Conservation (phyloP, 148 eudicot genomes). For the Selenicereus undatus region DNA sequence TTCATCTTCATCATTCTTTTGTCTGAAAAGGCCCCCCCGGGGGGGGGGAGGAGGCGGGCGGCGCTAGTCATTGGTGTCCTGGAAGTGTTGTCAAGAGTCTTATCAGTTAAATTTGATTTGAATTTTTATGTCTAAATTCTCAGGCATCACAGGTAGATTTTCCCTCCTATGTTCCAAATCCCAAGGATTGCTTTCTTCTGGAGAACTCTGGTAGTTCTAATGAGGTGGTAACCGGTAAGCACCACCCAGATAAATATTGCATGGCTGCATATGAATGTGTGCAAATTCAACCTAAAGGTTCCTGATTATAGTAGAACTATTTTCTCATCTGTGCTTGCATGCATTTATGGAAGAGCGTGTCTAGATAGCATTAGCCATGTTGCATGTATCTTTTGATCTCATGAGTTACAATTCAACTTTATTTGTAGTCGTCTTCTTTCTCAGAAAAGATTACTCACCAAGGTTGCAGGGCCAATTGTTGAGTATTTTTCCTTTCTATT, state of each 20-base stretch:
- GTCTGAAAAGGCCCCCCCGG: not conserved
- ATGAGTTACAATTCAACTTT: not conserved
- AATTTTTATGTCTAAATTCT: not conserved
- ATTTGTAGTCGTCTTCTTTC: not conserved
- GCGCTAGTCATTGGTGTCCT: not conserved
- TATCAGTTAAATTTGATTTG: not conserved
- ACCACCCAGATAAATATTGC: not conserved
- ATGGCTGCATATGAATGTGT: not conserved
- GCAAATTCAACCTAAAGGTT: not conserved
- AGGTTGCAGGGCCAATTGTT: no score
- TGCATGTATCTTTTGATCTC: not conserved
- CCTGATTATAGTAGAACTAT: not conserved
- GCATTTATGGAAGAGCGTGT: not conserved
- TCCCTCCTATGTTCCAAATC: conserved; percentile 1
- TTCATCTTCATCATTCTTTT: not conserved
- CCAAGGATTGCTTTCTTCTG: not conserved
- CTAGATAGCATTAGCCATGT: no score
- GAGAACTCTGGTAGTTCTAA: conserved; percentile 1
- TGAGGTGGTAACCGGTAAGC: conserved; percentile 13
- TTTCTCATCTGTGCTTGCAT: not conserved
- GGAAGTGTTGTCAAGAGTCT: not conserved
- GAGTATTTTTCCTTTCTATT: not conserved
- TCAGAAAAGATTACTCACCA: not conserved
- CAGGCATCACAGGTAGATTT: not conserved
- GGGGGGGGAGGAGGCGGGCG: no score